A percentile compares a stretch with the other conserved stretches of the same genome.
These are phyloP conservation scores for Colletotrichum lindemuthianum DNA, from an alignment of 2,329 filamentous ascomycete species.

Conservation along the genomic window DNA sequence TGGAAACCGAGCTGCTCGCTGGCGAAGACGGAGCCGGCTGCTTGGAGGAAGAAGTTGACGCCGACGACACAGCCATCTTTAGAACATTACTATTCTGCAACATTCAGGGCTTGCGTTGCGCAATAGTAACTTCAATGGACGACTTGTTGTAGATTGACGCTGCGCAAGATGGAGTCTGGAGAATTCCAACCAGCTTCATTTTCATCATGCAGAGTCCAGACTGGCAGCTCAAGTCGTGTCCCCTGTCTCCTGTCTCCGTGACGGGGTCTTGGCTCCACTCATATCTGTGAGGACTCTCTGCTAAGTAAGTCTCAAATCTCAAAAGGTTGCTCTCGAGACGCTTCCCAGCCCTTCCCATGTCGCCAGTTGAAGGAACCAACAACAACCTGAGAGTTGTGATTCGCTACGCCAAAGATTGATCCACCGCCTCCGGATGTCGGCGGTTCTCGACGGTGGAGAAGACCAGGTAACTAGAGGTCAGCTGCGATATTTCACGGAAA, in stretches of 20 bases:
- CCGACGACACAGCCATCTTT: conserved; percentile 27
- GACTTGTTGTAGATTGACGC: not conserved
- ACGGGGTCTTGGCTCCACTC: conserved; percentile 1
- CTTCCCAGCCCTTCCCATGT: too few relatives aligned
- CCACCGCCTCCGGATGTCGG: conserved; percentile 11
- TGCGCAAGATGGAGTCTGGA: conserved; percentile 11
- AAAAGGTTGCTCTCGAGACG: too few relatives aligned
- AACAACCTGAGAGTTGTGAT: not conserved
- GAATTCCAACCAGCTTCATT: conserved; percentile 4
- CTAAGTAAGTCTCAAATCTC: too few relatives aligned
- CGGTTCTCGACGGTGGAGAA: conserved; percentile 8
- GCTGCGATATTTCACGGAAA: not conserved
- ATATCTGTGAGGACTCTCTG: not conserved
- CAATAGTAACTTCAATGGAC: not conserved
- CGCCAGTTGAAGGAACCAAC: not conserved
- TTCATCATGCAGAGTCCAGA: not conserved
- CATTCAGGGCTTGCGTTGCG: conserved; percentile 6
- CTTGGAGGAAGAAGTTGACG: conserved; percentile 45
- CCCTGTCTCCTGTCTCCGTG: not conserved
- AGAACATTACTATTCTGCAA: not conserved
- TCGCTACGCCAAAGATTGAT: not conserved
- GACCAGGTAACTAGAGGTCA: too few relatives aligned
- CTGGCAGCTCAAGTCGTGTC: not conserved
- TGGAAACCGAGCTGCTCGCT: conserved; percentile 40
- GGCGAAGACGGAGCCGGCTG: conserved; percentile 43